Evolutionary conservation across 129 eudicot species (phyloP), one percentile per base, ranked within the genome.

Genomic region (Artemisia tridentata): DNA sequence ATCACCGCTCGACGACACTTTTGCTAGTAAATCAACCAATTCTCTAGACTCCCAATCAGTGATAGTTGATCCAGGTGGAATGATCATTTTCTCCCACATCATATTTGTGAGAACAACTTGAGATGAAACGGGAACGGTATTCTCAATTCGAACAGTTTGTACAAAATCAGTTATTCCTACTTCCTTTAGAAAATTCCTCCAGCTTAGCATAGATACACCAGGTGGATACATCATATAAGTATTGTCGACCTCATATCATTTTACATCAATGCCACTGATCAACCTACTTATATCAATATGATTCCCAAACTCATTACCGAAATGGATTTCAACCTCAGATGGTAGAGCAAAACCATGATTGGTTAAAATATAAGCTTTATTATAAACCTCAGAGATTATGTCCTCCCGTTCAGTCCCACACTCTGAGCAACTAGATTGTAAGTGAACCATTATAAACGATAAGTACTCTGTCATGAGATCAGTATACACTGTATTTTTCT

Each of bases 31-130:
- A 74, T 81, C 62, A 69, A 59, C 69, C 74, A 89, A 83, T 68
- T 92, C 98, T 3, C 11, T 58, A 59, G 96, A 92, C 74, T 83
- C 95, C 98, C 96, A 92, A 74, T 89, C 93, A 71, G 77, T 80
- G 17, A 78, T 80, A 48, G 76, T 45, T 62, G 79, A 66, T 65
- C 81, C 83, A 3, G 74, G 68, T 23, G 86, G 71, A 43, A 84
- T 80, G 53, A 71, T 49, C 49, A 73, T 82, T 71, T 72, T 78
- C 18, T 80, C 84, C 68, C 53, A 49, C 69, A 46, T 69, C 56
- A 68, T 63, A 78, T 53, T 48, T 65, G 71, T 84, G 23, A 68
- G 75, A 67, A 64, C 62, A 80, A 21, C 62, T 61, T 68, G 71
- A 48, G 83, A 63, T 49, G 80, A 57, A 49, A 77, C 78, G 2